A percentile compares a stretch with the other conserved stretches of the same genome.
Conservation (phyloP, 441 rosid genomes). For the Pelargonium exstipulatum region DNA sequence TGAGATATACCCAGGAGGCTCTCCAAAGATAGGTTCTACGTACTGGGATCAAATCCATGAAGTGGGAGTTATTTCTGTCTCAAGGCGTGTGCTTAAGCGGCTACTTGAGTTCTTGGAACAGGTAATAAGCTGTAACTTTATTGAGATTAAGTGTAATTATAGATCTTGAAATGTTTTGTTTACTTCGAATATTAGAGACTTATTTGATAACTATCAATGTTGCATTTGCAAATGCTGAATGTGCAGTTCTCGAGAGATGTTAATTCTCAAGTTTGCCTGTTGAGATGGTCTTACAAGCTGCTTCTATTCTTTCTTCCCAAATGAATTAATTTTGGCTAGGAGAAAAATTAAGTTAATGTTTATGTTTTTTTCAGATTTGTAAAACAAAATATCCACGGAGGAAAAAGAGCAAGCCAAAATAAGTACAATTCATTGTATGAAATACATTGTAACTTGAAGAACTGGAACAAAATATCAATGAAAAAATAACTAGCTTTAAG, state of each 20-base stretch:
- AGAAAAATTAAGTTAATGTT: neutral
- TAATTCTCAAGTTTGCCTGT: neutral
- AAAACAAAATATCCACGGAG: too few species aligned
- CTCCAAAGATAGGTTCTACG: slow-evolving; percentile 76
- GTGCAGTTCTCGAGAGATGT: neutral
- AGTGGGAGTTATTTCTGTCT: slow-evolving; percentile 70
- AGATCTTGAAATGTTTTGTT: neutral
- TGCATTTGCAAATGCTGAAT: neutral
- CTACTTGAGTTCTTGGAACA: slow-evolving; percentile 80
- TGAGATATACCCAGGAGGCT: slow-evolving; percentile 98
- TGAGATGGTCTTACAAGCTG: slow-evolving; percentile 1
- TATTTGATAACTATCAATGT: neutral
- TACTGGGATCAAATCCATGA: slow-evolving; percentile 95
- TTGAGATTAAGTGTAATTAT: neutral
- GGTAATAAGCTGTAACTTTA: slow-evolving; percentile 36
- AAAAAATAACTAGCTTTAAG: too few species aligned
- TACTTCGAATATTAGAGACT: neutral
- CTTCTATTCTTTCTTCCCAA: neutral
- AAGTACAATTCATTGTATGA: too few species aligned
- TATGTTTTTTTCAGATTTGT: too few species aligned
- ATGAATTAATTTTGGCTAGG: neutral
- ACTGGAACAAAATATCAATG: too few species aligned
- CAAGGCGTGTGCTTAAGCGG: slow-evolving; percentile 73
- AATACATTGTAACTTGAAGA: too few species aligned
- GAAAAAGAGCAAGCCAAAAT: too few species aligned